Conservation (phyloP, 2,329 filamentous ascomycete genomes). For the Xylaria sp. region DNA sequence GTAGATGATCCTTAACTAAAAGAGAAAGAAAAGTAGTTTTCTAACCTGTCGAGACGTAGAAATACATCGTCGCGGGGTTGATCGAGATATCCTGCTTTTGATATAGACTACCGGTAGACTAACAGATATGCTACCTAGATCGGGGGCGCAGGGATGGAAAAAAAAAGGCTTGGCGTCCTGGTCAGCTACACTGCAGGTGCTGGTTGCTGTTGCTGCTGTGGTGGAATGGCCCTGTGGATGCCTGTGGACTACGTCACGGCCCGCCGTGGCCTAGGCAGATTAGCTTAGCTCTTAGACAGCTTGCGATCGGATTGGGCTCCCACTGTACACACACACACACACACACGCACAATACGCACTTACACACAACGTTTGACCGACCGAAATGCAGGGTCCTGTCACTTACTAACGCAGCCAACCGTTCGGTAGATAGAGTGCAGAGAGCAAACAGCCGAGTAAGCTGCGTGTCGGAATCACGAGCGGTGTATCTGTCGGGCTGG, state of each 20-base stretch:
- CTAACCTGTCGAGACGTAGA: slow-evolving; percentile 49
- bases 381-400: slow-evolving; percentile 39
- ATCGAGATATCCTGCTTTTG: slow-evolving; percentile 42
- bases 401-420: slow-evolving; percentile 24
- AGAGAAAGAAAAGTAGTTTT: slow-evolving; percentile 17
- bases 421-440: neutral
- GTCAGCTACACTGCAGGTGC: slow-evolving; percentile 36
- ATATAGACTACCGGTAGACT: slow-evolving; percentile 37
- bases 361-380: slow-evolving; percentile 22
- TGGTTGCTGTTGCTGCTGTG: neutral
- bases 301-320: slow-evolving; percentile 26
- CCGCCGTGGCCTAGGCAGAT: slow-evolving; percentile 24
- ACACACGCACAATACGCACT: neutral
- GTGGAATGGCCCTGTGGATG: slow-evolving; percentile 16
- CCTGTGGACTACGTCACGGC: slow-evolving; percentile 38
- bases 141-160: slow-evolving; percentile 4
- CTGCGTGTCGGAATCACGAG: neutral
- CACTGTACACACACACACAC: slow-evolving; percentile 4
- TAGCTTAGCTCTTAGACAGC: slow-evolving; percentile 5
- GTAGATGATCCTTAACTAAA: neutral
- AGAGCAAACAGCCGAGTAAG: slow-evolving; percentile 5
- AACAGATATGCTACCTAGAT: slow-evolving; percentile 29
- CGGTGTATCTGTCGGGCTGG: neutral
- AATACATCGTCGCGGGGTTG: slow-evolving; percentile 44
- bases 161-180: slow-evolving; percentile 33